These are phyloP conservation scores for Phlebiopsis gigantea DNA, from an alignment of 768 basidiomycete species.

Conservation along the genomic window DNA sequence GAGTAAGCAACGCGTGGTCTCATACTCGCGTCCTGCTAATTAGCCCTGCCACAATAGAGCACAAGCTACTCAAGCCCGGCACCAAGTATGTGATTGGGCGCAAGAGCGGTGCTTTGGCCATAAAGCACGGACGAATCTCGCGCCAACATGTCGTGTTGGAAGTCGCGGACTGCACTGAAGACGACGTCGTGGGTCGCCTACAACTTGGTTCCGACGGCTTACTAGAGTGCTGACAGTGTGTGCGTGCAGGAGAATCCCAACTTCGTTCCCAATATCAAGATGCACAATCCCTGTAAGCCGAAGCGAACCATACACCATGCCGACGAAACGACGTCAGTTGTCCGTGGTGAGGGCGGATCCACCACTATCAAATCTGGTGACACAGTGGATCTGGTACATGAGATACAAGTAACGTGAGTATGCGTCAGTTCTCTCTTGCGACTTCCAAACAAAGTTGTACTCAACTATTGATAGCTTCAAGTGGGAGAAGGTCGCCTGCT, in stretches of 20 bases:
- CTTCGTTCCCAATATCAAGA: conserved; percentile 39
- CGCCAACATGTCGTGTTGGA: conserved; percentile 52
- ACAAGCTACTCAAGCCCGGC: conserved; percentile 60
- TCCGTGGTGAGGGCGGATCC: conserved; percentile 32
- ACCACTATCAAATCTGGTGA: conserved; percentile 53
- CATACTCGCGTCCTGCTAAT: not conserved
- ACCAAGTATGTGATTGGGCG: conserved; percentile 52
- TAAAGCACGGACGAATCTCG: conserved; percentile 64
- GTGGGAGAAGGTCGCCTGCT: conserved; percentile 25
- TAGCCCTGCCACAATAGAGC: conserved; percentile 27
- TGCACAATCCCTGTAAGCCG: conserved; percentile 6
- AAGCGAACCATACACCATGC: conserved; percentile 30
- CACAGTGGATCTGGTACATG: conserved; percentile 38
- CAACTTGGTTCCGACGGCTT: not conserved
- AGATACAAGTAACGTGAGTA: conserved; percentile 42
- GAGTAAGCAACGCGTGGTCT: conserved; percentile 28
- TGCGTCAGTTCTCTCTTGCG: not conserved
- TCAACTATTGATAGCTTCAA: conserved; percentile 17
- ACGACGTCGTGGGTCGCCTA: conserved; percentile 49
- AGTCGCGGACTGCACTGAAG: conserved; percentile 45
- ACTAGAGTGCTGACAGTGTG: not conserved
- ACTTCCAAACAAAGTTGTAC: not conserved
- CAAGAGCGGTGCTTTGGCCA: conserved; percentile 42
- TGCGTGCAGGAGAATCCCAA: conserved; percentile 42
- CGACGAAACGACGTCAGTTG: conserved; percentile 30